Evolutionary conservation across 192 early-diverging fungal species (phyloP), one percentile per base, ranked within the genome.

Genomic region (Mortierella antarctica): DNA sequence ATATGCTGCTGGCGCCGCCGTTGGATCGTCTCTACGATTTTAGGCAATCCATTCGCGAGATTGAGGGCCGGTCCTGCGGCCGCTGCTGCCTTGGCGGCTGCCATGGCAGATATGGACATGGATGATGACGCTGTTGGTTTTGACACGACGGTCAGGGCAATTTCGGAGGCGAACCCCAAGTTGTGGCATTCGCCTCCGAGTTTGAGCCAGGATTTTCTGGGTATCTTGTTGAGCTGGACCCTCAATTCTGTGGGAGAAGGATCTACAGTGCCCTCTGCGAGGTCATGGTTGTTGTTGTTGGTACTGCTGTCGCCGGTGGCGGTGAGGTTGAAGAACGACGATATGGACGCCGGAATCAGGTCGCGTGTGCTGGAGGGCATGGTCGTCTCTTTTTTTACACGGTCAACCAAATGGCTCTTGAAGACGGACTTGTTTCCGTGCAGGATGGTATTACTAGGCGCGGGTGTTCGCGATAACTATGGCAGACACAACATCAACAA

Each of bases 131-230:
- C 21, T 21, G 63, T 50, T 41, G 53, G 40, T 15, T 51, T 57
- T 1, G 47, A 31, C 18, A 56, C 18, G 50, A 59, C 17, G 11
- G 56, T 50, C 21, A 20, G 8, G 20, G 57, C 54, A 21, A 68
- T 54, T 0, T 77, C 74, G 13, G 50, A 3, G 5, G 67, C 60
- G 41, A 79, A 67, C 12, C 67, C 52, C 7, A 57, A 21, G 47
- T 71, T 79, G 21, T 79, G 76, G 40, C 76, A 79, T 4, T 66
- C 58, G 5, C 61, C 63, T 18, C 76, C 76, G 20, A 79, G 49
- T 31, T 50, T 62, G 12, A 71, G 50, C 76, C 76, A 79, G 12
- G 56, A 50, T 13, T 49, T 62, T 8, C 69, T 31, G 4, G 69
- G 52, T n/a, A 79, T 79, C 56, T 47, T 14, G 17, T 14, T 11